phyloP scores from a whole-genome alignment of 345 rosid species.

The Turnera subulata region DNA sequence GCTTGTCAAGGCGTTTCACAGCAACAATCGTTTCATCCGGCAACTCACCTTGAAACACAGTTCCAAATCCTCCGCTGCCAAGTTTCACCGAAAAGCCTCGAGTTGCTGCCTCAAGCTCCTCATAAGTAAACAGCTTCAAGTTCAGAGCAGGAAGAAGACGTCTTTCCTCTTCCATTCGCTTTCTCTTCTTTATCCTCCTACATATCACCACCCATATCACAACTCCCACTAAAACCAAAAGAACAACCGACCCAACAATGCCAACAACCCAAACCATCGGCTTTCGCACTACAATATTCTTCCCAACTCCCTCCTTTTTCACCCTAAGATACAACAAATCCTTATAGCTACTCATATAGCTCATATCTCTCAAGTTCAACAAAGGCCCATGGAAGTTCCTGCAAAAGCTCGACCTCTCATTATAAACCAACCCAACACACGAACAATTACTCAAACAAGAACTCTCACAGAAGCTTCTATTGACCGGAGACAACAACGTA shows the following conservation, averaged over 20 bases:
- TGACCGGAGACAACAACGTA: conserved; percentile 26
- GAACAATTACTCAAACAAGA: conserved; percentile 58
- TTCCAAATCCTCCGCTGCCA: conserved; percentile 32
- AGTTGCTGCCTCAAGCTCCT: conserved; percentile 22
- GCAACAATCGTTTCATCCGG: conserved; percentile 20
- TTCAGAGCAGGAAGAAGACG: conserved; percentile 49
- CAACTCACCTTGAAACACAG: conserved; percentile 22
- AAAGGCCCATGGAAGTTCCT: conserved; percentile 49
- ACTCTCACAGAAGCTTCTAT: conserved; percentile 43
- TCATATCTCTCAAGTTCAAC: conserved; percentile 50
- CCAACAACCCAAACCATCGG: conserved; percentile 39
- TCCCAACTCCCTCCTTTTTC: conserved; percentile 24
- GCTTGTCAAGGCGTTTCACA: conserved; percentile 30
- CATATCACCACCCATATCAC: conserved; percentile 36
- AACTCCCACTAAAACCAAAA: conserved; percentile 32
- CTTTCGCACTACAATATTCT: conserved; percentile 41
- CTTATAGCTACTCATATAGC: conserved; percentile 21
- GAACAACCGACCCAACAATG: conserved; percentile 44
- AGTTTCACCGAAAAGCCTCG: conserved; percentile 20
- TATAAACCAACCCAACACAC: conserved; percentile 56
- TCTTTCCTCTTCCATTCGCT: conserved; percentile 36
- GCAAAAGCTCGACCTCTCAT: conserved; percentile 41
- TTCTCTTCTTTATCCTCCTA: conserved; percentile 39
- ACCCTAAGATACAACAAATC: conserved; percentile 49
- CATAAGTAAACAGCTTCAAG: conserved; percentile 40